Evolutionary conservation across 371 early-diverging fungal species (phyloP).

Genomic region (Mucor racemosus): DNA sequence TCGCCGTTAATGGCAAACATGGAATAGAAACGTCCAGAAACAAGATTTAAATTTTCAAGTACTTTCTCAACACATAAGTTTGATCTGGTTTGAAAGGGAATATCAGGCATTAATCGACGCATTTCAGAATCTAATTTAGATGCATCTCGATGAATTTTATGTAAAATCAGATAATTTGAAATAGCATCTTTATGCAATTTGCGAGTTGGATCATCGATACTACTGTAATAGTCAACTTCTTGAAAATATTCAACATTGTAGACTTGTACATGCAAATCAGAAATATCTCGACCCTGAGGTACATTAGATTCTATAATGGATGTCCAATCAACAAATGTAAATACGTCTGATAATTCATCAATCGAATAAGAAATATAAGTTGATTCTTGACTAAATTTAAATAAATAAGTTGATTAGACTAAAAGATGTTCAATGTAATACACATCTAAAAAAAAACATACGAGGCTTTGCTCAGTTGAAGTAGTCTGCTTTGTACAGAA

Average conservation of each 20-base stretch:
- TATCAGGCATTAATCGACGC: slow-evolving; percentile 35
- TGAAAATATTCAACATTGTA: slow-evolving; percentile 26
- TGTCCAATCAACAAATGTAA: slow-evolving; percentile 48
- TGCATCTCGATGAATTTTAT: slow-evolving; percentile 29
- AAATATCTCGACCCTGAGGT: slow-evolving; percentile 27
- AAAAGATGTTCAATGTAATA: background rate
- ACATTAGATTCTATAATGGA: slow-evolving; percentile 22
- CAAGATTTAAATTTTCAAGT: slow-evolving; percentile 36
- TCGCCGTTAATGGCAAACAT: slow-evolving; percentile 50
- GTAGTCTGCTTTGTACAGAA: slow-evolving; percentile 51
- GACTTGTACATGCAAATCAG: slow-evolving; percentile 32
- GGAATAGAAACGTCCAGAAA: slow-evolving; percentile 44
- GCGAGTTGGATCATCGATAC: slow-evolving; percentile 20
- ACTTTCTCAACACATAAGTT: slow-evolving; percentile 51
- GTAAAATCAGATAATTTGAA: slow-evolving; percentile 34
- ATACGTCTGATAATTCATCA: slow-evolving; percentile 21
- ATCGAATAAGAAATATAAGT: slow-evolving; percentile 24
- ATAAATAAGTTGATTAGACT: background rate
- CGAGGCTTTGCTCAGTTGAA: slow-evolving; percentile 22
- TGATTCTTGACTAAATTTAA: background rate
- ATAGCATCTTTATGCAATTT: slow-evolving; percentile 34
- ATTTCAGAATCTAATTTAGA: slow-evolving; percentile 39
- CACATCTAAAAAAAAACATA: background rate
- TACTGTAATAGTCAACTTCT: slow-evolving; percentile 25
- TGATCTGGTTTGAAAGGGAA: slow-evolving; percentile 39